Base-by-base conservation (phyloP, 106 monocot species). In the Chionographis japonica region DNA sequence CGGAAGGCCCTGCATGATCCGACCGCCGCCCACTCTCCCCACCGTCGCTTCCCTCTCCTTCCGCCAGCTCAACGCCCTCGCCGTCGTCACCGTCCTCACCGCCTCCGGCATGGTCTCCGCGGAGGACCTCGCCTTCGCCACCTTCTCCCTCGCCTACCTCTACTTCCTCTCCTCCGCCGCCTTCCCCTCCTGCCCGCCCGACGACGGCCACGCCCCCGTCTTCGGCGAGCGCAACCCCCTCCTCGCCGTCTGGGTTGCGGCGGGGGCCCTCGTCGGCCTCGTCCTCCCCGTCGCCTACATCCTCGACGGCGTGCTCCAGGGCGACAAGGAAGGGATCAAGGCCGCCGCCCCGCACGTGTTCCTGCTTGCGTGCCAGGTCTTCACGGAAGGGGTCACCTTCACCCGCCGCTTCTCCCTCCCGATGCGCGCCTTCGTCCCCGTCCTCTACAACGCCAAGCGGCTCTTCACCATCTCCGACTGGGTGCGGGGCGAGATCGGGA, bases 61-160 rank as follows among this genome's bases (percentile, higher is more conserved):
- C 70, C 82, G 70, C 15, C 90, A 94, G 58, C 78, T 90, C 64
- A 85, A 70, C 86, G 58, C 76, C 41, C 78, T 95, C 12, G 81
- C 83, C 61, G 61, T 79, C 53, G 58, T 79, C 35, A 52, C 73
- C 59, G 60, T 77, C 60, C 74, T 95, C 46, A 72, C 79, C 53
- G 80, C 77, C 71, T 74, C 72, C 77, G 84, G 88, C 64, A 71
- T 86, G 71, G 84, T 91, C 40, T 17, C 74, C 40, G 12, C 55
- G 49, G 27, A 52, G 52, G 91, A 91, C 72, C 13, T 83, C 41
- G 63, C 75, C 42, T 85, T 95, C 79, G 62, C 70, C 50, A 4
- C 82, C 61, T 51, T 82, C 76, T 74, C 85, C 63, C 40, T 77
- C 54, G 53, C 68, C 70, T 89, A 89, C 85, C 17, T 85, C 66